Conservation (phyloP, 345 rosid species). For the Geranium brycei region DNA sequence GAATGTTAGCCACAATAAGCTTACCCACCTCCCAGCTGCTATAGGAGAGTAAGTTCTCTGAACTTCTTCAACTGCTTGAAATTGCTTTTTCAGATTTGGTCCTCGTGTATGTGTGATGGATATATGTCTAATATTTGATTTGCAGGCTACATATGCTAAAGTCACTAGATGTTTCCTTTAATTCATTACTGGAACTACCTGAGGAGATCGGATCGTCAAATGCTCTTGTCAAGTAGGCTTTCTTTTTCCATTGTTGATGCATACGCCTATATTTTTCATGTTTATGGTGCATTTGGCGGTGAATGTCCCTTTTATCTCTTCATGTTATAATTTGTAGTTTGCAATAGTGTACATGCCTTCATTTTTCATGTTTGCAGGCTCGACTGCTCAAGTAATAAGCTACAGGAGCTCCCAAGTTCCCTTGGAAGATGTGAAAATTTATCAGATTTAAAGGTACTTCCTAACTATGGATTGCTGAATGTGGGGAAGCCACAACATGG, state of each 20-base stretch:
- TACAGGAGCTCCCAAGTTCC: slow-evolving; percentile 62
- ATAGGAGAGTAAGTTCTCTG: slow-evolving; percentile 63
- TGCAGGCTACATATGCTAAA: slow-evolving; percentile 72
- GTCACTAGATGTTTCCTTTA: slow-evolving; percentile 69
- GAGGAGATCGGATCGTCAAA: slow-evolving; percentile 69
- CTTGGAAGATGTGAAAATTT: slow-evolving; percentile 65
- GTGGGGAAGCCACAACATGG: background rate
- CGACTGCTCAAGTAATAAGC: slow-evolving; percentile 73
- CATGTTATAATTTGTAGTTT: too few species aligned
- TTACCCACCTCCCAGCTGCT: slow-evolving; percentile 57
- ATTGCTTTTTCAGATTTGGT: background rate
- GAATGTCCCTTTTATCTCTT: too few species aligned
- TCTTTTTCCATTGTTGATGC: background rate
- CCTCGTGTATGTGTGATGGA: background rate
- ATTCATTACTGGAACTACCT: slow-evolving; percentile 47
- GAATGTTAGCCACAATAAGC: slow-evolving; percentile 73
- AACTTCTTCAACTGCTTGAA: background rate
- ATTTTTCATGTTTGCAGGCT: slow-evolving; percentile 31
- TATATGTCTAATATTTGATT: background rate
- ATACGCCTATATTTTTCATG: background rate
- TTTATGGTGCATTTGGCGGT: background rate
- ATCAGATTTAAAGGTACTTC: slow-evolving; percentile 65
- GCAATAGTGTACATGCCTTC: background rate
- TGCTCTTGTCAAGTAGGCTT: slow-evolving; percentile 74
- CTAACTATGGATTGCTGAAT: background rate